Conservation (phyloP, 805 yeast species). For the Kuraishia capsulata region DNA sequence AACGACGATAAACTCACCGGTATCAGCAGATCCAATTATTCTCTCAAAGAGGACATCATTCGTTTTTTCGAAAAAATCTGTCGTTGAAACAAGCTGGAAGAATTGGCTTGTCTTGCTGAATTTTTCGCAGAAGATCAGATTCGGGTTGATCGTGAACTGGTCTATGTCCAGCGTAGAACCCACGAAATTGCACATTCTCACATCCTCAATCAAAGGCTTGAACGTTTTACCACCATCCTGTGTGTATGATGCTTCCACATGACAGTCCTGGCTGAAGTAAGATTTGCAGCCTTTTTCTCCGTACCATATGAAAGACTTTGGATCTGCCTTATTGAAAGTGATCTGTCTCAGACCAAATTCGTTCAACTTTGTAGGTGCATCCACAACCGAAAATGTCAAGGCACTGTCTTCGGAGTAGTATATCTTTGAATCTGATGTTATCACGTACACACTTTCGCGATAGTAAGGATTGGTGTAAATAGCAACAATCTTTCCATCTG, state of each 20-base stretch:
- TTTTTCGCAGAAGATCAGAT: conserved; percentile 60
- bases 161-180: conserved; percentile 36
- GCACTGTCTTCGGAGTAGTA: conserved; percentile 67
- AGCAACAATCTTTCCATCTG: conserved; percentile 34
- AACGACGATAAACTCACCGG: conserved; percentile 64
- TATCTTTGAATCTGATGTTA: conserved; percentile 40
- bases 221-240: conserved; percentile 62
- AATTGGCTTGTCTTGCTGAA: conserved; percentile 17
- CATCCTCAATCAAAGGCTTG: conserved; percentile 40
- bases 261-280: conserved; percentile 36
- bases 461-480: conserved; percentile 53
- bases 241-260: conserved; percentile 50
- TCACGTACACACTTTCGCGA: conserved; percentile 45
- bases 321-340: conserved; percentile 51
- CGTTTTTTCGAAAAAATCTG: conserved; percentile 38
- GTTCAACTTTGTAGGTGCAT: conserved; percentile 43
- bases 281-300: conserved; percentile 53
- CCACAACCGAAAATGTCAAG: conserved; percentile 33
- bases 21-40: conserved; percentile 66
- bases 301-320: conserved; percentile 57
- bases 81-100: conserved; percentile 31
- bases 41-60: conserved; percentile 37
- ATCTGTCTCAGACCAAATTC: conserved; percentile 29
- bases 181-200: conserved; percentile 58
- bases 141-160: conserved; percentile 22